Conservation (phyloP, 352 stramenopile species). For the Peronosclerospora sorghi region DNA sequence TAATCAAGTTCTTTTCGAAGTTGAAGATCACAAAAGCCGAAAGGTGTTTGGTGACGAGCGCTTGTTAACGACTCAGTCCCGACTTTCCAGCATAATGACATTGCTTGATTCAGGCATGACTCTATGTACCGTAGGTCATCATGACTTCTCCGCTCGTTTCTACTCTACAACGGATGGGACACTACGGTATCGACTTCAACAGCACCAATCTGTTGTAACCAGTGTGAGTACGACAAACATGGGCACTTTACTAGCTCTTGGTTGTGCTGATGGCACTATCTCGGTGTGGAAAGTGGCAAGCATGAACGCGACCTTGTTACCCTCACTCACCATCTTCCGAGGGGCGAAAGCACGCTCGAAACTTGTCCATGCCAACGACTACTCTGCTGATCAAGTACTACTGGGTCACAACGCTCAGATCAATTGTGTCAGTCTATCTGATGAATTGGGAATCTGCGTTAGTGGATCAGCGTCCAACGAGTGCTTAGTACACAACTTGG, state of each 20-base stretch:
- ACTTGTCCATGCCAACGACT: slow-evolving; percentile 66
- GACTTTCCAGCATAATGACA: slow-evolving; percentile 20
- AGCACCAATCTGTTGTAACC: slow-evolving; percentile 60
- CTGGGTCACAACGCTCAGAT: slow-evolving; percentile 52
- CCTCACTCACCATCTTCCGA: slow-evolving; percentile 72
- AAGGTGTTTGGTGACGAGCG: slow-evolving; percentile 39
- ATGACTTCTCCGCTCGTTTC: slow-evolving; percentile 71
- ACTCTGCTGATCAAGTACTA: slow-evolving; percentile 64
- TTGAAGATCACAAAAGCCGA: slow-evolving; percentile 59
- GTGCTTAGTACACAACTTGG: slow-evolving; percentile 52
- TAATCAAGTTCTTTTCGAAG: slow-evolving; percentile 38
- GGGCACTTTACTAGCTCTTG: slow-evolving; percentile 39
- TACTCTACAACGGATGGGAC: slow-evolving; percentile 59
- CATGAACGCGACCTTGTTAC: slow-evolving; percentile 53
- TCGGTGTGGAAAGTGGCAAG: slow-evolving; percentile 70
- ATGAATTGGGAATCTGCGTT: slow-evolving; percentile 66
- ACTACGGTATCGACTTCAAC: slow-evolving; percentile 55
- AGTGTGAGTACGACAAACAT: slow-evolving; percentile 43
- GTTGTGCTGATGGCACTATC: slow-evolving; percentile 58
- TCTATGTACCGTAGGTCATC: slow-evolving; percentile 25
- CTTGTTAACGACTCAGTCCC: slow-evolving; percentile 18
- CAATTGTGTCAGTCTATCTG: slow-evolving; percentile 51
- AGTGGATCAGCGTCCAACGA: slow-evolving; percentile 58
- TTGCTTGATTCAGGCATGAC: slow-evolving; percentile 47
- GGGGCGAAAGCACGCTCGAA: slow-evolving; percentile 32